Evolutionary conservation across 225 moss, liverwort and hornwort genomes (phyloP).

Genomic region (Sphagnum contortum): DNA sequence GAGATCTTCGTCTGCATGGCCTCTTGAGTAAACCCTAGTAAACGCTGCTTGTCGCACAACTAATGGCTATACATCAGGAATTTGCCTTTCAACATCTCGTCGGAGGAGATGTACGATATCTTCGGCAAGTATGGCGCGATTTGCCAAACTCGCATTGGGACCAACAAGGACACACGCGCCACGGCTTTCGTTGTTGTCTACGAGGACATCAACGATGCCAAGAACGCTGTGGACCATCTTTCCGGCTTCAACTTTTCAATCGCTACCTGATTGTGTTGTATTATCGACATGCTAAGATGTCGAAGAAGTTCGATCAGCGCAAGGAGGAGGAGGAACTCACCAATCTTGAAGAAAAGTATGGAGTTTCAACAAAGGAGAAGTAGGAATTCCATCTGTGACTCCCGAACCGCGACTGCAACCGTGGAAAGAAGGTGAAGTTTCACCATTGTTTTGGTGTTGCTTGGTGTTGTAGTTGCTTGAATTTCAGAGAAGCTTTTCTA

Average conservation of each 20-base stretch:
- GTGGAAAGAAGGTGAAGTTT: too few species aligned
- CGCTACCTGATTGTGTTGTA: conserved; percentile 49
- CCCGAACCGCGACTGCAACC: too few species aligned
- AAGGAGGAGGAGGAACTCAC: conserved; percentile 55
- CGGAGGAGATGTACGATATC: conserved; percentile 56
- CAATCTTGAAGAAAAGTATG: conserved; percentile 51
- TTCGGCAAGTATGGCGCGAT: conserved; percentile 58
- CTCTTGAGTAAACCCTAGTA: too few species aligned
- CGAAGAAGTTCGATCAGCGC: conserved; percentile 47
- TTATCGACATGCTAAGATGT: conserved; percentile 56
- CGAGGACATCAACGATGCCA: conserved; percentile 46
- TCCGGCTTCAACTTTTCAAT: conserved; percentile 47
- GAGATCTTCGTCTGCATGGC: too few species aligned
- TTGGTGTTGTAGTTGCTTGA: too few species aligned
- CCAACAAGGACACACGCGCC: conserved; percentile 44
- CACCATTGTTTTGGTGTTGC: too few species aligned
- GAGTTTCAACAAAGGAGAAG: conserved; percentile 32
- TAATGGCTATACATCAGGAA: conserved; percentile 29
- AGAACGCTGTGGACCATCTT: conserved; percentile 50
- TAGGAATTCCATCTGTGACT: neutral
- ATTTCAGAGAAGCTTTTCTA: too few species aligned
- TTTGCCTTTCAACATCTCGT: conserved; percentile 42
- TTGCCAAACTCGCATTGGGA: conserved; percentile 41
- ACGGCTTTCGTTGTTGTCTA: conserved; percentile 53
- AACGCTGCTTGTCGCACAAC: too few species aligned